phyloP scores from a whole-genome alignment of 805 yeast species.

The Teunomyces funiuensis region DNA sequence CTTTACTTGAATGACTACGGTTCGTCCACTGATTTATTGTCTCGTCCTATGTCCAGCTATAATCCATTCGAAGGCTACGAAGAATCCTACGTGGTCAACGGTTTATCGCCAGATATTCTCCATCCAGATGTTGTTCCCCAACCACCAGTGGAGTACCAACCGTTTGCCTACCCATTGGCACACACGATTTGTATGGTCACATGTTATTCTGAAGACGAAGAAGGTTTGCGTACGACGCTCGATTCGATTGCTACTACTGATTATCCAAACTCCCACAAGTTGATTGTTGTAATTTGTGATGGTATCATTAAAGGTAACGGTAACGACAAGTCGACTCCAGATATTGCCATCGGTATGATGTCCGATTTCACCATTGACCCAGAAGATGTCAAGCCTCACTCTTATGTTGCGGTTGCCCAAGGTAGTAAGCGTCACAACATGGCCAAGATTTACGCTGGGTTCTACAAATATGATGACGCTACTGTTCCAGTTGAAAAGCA shows the following conservation, averaged over 20 bases:
- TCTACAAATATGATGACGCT: conserved; percentile 76
- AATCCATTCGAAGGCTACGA: conserved; percentile 36
- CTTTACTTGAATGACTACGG: conserved; percentile 30
- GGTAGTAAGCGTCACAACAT: conserved; percentile 94
- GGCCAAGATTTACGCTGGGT: conserved; percentile 96
- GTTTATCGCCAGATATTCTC: conserved; percentile 58
- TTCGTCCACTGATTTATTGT: conserved; percentile 35
- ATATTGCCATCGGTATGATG: conserved; percentile 85
- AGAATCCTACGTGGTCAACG: conserved; percentile 37
- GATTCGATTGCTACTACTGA: conserved; percentile 95
- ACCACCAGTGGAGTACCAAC: conserved; percentile 87
- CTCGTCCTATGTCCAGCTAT: conserved; percentile 26
- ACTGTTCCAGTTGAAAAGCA: conserved; percentile 81
- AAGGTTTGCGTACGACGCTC: conserved; percentile 80
- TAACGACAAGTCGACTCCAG: conserved; percentile 84
- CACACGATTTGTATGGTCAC: conserved; percentile 59
- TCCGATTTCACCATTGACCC: conserved; percentile 60
- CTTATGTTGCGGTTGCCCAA: conserved; percentile 93
- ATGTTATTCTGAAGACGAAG: conserved; percentile 91
- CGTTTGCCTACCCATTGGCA: conserved; percentile 75
- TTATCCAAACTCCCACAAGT: conserved; percentile 91
- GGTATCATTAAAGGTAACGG: conserved; percentile 95
- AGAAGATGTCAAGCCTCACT: conserved; percentile 76
- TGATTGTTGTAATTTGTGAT: conserved; percentile 84
- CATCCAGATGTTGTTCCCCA: conserved; percentile 85